Evolutionary conservation across 441 rosid species (phyloP).

Genomic region (Populus hybrid): DNA sequence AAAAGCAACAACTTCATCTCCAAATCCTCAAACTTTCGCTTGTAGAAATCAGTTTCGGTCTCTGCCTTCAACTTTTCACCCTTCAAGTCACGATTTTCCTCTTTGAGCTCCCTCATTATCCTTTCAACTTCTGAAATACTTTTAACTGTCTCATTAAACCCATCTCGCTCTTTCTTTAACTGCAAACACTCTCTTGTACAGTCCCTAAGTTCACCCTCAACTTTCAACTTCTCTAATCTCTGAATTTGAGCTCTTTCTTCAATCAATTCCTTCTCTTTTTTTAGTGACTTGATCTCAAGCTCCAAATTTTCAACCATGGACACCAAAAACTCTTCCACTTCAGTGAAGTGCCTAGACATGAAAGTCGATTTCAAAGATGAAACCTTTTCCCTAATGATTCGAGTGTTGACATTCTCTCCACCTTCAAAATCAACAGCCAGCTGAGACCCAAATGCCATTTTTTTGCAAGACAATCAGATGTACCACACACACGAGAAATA

Average conservation of each 20-base stretch:
- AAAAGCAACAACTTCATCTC: conserved; percentile 6
- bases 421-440: too few relatives aligned
- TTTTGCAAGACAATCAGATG: too few relatives aligned
- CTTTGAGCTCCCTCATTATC: conserved; percentile 9
- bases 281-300: conserved; percentile 14
- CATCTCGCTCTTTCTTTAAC: not conserved
- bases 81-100: conserved; percentile 19
- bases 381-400: too few relatives aligned
- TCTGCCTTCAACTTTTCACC: conserved; percentile 15
- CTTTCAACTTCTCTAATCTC: conserved; percentile 8
- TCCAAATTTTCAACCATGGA: conserved; percentile 13
- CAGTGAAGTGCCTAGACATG: conserved; percentile 3
- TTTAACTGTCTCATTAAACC: not conserved
- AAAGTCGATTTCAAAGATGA: conserved; percentile 15
- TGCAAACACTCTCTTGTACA: not conserved
- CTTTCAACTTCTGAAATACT: conserved; percentile 2
- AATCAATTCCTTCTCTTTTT: conserved; percentile 1
- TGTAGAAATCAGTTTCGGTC: conserved; percentile 5
- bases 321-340: conserved; percentile 12
- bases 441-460: too few relatives aligned
- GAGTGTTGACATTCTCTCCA: too few relatives aligned
- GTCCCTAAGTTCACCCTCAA: conserved; percentile 8
- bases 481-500: too few relatives aligned
- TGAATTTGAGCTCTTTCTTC: not conserved
- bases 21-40: conserved; percentile 19